These are phyloP conservation scores for Geotrichum aggregatum DNA, from an alignment of 1,139 yeast genomes.

Conservation along the genomic window DNA sequence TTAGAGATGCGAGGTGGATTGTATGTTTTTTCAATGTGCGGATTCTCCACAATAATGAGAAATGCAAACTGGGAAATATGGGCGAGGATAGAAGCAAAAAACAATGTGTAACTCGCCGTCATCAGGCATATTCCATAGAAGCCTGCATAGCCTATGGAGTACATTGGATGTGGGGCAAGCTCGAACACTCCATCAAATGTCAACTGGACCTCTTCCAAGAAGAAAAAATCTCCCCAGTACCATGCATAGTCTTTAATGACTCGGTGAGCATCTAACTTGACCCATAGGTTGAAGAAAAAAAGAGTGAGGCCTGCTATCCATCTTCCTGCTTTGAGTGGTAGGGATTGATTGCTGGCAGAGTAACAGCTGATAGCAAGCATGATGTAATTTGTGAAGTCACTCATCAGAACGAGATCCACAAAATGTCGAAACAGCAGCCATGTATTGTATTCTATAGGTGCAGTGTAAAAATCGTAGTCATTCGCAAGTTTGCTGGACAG, in stretches of 20 bases:
- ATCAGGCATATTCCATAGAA: slow-evolving; percentile 81
- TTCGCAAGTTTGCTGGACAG: slow-evolving; percentile 59
- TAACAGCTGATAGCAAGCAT: slow-evolving; percentile 63
- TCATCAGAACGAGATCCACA: slow-evolving; percentile 81
- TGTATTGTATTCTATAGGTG: slow-evolving; percentile 75
- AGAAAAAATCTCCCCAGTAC: slow-evolving; percentile 95
- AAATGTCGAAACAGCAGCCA: slow-evolving; percentile 78
- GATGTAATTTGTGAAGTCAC: slow-evolving; percentile 75
- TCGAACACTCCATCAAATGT: slow-evolving; percentile 89
- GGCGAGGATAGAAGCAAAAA: slow-evolving; percentile 68
- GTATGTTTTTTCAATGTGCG: slow-evolving; percentile 82
- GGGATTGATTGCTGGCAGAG: slow-evolving; percentile 43
- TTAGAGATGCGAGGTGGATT: slow-evolving; percentile 37
- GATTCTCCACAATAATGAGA: slow-evolving; percentile 73
- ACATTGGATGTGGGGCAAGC: slow-evolving; percentile 92
- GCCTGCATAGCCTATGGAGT: slow-evolving; percentile 84
- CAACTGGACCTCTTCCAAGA: slow-evolving; percentile 71
- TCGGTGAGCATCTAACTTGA: slow-evolving; percentile 84
- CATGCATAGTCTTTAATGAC: slow-evolving; percentile 90
- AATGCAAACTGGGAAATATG: slow-evolving; percentile 78
- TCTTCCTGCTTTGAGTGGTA: slow-evolving; percentile 38
- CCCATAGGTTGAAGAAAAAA: slow-evolving; percentile 76
- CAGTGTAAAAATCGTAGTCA: slow-evolving; percentile 46
- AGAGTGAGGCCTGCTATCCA: slow-evolving; percentile 46
- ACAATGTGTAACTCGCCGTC: slow-evolving; percentile 68